A percentile compares a stretch with the other conserved stretches of the same genome.
These are phyloP conservation scores for Phaeosphaeria sp. DNA, from an alignment of 2,329 filamentous ascomycete genomes.

Conservation along the genomic window DNA sequence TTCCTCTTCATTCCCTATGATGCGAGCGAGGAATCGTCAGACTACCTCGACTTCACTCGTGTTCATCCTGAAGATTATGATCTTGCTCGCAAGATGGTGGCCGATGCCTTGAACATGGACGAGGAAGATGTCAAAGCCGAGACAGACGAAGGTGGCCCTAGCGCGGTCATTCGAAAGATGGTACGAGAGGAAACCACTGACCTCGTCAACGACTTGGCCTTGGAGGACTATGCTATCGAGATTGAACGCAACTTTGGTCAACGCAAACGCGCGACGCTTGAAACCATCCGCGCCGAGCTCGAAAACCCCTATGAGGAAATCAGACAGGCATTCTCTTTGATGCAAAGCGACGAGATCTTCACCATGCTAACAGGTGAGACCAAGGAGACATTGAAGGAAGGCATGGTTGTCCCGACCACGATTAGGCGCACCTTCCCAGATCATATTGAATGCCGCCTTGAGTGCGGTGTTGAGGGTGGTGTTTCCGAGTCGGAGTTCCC, in stretches of 20 bases:
- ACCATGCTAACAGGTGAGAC: conserved; percentile 98
- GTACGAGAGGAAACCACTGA: conserved; percentile 93
- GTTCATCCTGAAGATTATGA: conserved; percentile 99
- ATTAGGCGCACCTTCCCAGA: conserved; percentile 89
- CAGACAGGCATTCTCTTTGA: conserved; percentile 75
- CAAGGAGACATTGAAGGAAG: conserved; percentile 77
- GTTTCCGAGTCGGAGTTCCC: conserved; percentile 84
- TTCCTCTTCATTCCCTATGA: conserved; percentile 93
- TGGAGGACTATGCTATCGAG: conserved; percentile 97
- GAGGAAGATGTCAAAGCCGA: conserved; percentile 98
- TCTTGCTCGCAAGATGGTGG: conserved; percentile 96
- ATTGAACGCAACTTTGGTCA: conserved; percentile 92
- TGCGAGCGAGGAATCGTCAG: conserved; percentile 77
- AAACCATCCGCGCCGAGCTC: conserved; percentile 93
- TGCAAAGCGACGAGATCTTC: conserved; percentile 82
- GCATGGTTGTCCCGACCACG: conserved; percentile 91
- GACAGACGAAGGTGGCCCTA: conserved; percentile 85
- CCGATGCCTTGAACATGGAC: conserved; percentile 93
- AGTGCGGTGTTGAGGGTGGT: conserved; percentile 91
- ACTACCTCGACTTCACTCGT: conserved; percentile 95
- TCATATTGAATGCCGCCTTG: conserved; percentile 90
- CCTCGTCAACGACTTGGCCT: conserved; percentile 91
- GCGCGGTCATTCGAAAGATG: conserved; percentile 92
- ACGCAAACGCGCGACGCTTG: conserved; percentile 91
- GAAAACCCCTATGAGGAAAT: conserved; percentile 94